These are phyloP conservation scores for Juncus inflexus DNA, from an alignment of 176 grass and related monocot species.

Conservation along the genomic window DNA sequence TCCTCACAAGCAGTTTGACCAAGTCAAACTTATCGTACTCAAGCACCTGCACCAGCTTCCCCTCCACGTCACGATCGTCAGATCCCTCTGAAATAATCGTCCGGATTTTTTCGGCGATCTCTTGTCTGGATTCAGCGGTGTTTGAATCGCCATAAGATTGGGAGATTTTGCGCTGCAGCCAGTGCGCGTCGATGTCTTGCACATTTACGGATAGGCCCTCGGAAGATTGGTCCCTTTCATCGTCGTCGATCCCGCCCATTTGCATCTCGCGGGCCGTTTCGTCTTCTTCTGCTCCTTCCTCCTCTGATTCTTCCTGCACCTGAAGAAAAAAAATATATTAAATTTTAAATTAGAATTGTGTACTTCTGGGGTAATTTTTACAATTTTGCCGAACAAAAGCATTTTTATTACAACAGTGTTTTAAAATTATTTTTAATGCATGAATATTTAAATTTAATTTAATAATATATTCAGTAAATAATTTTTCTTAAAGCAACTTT, in stretches of 20 bases:
- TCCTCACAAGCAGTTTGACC: slow-evolving; percentile 66
- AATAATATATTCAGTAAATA: too few relatives aligned
- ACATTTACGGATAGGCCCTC: slow-evolving; percentile 69
- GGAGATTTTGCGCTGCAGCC: slow-evolving; percentile 94
- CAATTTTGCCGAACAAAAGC: background rate
- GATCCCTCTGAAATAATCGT: slow-evolving; percentile 69
- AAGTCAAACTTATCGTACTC: slow-evolving; percentile 97
- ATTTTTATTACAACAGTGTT: too few relatives aligned
- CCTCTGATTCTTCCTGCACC: slow-evolving; percentile 95
- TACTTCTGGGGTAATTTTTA: background rate
- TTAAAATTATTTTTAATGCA: too few relatives aligned
- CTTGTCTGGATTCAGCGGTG: slow-evolving; percentile 80
- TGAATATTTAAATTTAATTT: too few relatives aligned
- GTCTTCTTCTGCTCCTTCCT: slow-evolving; percentile 44
- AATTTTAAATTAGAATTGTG: too few relatives aligned
- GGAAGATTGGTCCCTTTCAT: slow-evolving; percentile 59
- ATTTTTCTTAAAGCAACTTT: too few relatives aligned
- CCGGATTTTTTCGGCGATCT: slow-evolving; percentile 74
- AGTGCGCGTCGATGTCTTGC: slow-evolving; percentile 97
- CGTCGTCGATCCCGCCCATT: slow-evolving; percentile 75
- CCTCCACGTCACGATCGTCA: slow-evolving; percentile 82
- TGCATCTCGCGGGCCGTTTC: slow-evolving; percentile 71
- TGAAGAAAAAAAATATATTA: slow-evolving; percentile 23
- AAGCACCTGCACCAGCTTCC: slow-evolving; percentile 70
- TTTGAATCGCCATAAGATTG: slow-evolving; percentile 70